Evolutionary conservation across 495 filamentous ascomycete genomes (phyloP).

Genomic region (Astrocystis sublimbata): DNA sequence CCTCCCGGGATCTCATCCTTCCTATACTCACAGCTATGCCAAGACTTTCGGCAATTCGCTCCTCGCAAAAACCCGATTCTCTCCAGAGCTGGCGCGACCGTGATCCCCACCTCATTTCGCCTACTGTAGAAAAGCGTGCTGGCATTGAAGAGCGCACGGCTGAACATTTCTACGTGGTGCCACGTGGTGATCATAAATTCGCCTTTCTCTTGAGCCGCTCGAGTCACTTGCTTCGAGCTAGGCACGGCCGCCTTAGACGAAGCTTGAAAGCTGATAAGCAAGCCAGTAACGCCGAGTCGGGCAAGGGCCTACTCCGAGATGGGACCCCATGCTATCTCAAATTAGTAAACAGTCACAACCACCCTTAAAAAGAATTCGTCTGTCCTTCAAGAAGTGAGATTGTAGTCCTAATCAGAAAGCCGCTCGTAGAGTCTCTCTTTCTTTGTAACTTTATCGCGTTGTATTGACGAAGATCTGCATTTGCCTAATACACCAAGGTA

Average conservation of each 20-base stretch:
- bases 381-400: neutral
- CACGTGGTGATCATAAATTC: neutral
- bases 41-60: conserved; percentile 11
- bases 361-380: too few relatives aligned
- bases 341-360: neutral
- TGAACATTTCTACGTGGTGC: too few relatives aligned
- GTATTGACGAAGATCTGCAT: neutral
- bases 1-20: neutral
- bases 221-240: neutral
- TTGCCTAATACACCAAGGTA: neutral
- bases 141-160: neutral
- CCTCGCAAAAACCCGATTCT: neutral
- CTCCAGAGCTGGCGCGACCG: too few relatives aligned
- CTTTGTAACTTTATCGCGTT: neutral
- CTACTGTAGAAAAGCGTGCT: neutral
- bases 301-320: neutral
- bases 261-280: too few relatives aligned
- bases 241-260: neutral
- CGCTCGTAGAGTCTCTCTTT: neutral
- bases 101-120: too few relatives aligned
- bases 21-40: neutral
- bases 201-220: neutral
- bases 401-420: neutral
- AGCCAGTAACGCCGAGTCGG: neutral
- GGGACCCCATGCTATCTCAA: neutral